Conservation (phyloP, 192 early-diverging fungal species). For the Kappamyces sp. region DNA sequence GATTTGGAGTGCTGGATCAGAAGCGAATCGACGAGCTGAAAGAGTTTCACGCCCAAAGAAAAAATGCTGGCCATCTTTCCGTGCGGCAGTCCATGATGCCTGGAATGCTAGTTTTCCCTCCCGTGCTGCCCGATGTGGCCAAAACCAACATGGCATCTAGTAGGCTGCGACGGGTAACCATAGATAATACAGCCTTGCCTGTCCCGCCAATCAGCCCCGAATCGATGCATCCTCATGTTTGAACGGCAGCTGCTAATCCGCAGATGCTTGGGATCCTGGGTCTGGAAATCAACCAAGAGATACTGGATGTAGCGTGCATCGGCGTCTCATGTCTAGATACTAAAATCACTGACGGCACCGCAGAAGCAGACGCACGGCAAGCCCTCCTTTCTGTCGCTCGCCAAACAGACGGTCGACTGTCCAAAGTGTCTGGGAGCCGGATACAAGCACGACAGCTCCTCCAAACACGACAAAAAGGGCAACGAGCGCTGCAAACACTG, state of each 20-base stretch:
- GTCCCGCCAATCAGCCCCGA: too few species aligned
- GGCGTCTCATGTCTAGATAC: too few species aligned
- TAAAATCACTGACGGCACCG: background rate
- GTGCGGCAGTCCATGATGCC: background rate
- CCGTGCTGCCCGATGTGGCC: background rate
- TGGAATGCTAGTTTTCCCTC: conserved; percentile 6
- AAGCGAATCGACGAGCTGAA: conserved; percentile 6
- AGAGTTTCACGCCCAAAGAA: background rate
- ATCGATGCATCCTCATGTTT: too few species aligned
- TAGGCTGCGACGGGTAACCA: too few species aligned
- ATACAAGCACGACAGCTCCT: conserved; percentile 30
- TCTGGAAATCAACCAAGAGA: too few species aligned
- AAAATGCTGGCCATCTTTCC: background rate
- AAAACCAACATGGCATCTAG: too few species aligned
- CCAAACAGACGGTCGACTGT: background rate
- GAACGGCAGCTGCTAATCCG: background rate
- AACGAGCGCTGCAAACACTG: conserved; percentile 29
- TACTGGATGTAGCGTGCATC: too few species aligned
- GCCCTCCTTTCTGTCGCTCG: background rate
- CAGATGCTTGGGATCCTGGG: conserved; percentile 7
- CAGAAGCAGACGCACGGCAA: background rate
- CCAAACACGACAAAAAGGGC: conserved; percentile 26
- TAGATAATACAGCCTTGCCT: too few species aligned
- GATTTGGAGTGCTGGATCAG: conserved; percentile 13
- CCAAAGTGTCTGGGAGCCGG: conserved; percentile 15